Percentiles rank a stretch among this genome's conserved stretches.
These are phyloP conservation scores for Cryptococcus floricola DNA, from an alignment of 1,284 basidiomycete genomes.

Conservation along the genomic window DNA sequence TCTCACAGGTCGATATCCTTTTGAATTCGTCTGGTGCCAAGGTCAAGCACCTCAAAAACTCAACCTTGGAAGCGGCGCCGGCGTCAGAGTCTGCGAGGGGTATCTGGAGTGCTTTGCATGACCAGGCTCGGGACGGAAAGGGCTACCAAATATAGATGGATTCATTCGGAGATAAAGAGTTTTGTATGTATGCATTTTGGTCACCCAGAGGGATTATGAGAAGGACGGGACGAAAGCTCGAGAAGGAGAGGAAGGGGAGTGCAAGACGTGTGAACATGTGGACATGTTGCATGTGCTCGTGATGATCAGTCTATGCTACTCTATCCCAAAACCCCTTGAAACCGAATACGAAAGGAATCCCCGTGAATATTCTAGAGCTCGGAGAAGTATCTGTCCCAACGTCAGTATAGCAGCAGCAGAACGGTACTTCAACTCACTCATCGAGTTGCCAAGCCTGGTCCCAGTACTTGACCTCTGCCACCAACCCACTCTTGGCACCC, in stretches of 20 bases:
- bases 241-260: too few species aligned
- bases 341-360: not conserved
- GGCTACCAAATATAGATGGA: conserved; percentile 42
- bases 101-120: conserved; percentile 46
- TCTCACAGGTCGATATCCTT: conserved; percentile 38
- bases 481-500: conserved; percentile 61
- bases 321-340: not conserved
- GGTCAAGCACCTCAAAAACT: conserved; percentile 46
- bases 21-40: conserved; percentile 47
- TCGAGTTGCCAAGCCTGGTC: conserved; percentile 91
- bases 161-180: too few species aligned
- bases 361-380: conserved; percentile 9
- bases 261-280: not conserved
- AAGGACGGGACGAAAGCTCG: too few species aligned
- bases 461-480: conserved; percentile 75
- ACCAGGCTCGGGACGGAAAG: conserved; percentile 30
- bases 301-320: not conserved
- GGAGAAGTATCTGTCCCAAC: conserved; percentile 22
- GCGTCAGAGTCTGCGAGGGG: conserved; percentile 45
- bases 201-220: too few species aligned
- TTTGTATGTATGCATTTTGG: too few species aligned
- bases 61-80: conserved; percentile 44
- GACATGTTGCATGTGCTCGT: not conserved
- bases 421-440: conserved; percentile 52
- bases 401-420: not conserved